Evolutionary conservation across 1,284 basidiomycete species (phyloP).

Genomic region (Moesziomyces sp.): DNA sequence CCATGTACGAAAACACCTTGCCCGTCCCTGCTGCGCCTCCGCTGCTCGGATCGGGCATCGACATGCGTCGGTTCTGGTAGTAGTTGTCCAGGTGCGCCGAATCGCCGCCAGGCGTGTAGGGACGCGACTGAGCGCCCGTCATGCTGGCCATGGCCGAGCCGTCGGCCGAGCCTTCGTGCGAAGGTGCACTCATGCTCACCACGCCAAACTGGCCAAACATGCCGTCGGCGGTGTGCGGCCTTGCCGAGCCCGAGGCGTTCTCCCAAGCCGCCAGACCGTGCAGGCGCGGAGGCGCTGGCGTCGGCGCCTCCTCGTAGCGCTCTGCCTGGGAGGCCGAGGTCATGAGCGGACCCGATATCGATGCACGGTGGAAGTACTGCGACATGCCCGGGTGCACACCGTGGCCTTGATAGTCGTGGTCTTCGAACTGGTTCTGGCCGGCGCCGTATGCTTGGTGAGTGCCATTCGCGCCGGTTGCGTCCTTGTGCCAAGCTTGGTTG

Average conservation of each 20-base stretch:
- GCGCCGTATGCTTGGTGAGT: slow-evolving; percentile 13
- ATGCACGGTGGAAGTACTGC: slow-evolving; percentile 49
- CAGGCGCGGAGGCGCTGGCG: slow-evolving; percentile 46
- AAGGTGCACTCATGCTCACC: slow-evolving; percentile 5
- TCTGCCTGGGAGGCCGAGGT: slow-evolving; percentile 19
- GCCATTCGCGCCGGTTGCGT: background rate
- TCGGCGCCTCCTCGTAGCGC: slow-evolving; percentile 20
- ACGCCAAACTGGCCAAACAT: slow-evolving; percentile 55
- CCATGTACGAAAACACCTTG: slow-evolving; percentile 59
- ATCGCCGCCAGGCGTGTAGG: slow-evolving; percentile 28
- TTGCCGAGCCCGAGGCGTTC: slow-evolving; percentile 48
- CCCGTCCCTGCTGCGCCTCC: slow-evolving; percentile 9
- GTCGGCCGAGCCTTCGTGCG: slow-evolving; percentile 20
- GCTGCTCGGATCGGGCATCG: slow-evolving; percentile 30
- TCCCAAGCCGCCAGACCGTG: slow-evolving; percentile 57
- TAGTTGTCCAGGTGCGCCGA: slow-evolving; percentile 17
- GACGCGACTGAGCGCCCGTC: slow-evolving; percentile 19
- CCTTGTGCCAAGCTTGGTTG: slow-evolving; percentile 21
- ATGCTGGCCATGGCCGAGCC: slow-evolving; percentile 7
- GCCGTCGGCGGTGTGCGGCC: slow-evolving; percentile 63
- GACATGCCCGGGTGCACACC: slow-evolving; percentile 13
- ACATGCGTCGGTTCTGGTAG: slow-evolving; percentile 38
- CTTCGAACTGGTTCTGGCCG: slow-evolving; percentile 13
- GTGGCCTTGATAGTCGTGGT: slow-evolving; percentile 25
- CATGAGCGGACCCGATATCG: slow-evolving; percentile 57